Percentiles rank a stretch among this genome's conserved stretches.
phyloP scores from a whole-genome alignment of 805 yeast species.

The Yarrowia divulgata region DNA sequence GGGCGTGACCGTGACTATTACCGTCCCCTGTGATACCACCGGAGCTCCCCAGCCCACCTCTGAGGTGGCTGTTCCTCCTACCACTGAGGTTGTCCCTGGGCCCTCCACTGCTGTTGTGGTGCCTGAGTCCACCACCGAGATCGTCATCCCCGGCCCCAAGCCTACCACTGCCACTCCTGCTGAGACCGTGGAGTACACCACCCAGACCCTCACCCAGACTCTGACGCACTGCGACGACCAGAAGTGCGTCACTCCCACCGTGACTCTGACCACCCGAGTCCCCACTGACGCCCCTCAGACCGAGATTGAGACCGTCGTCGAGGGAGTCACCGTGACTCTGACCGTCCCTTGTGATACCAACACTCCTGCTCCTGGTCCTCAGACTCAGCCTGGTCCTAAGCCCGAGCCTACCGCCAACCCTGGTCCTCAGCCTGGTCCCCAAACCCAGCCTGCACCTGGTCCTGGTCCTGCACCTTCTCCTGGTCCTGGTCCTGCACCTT shows the following conservation, averaged over 20 bases:
- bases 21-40: slow-evolving; percentile 37
- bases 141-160: background rate
- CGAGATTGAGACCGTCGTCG: slow-evolving; percentile 1
- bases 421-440: slow-evolving; percentile 1
- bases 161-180: background rate
- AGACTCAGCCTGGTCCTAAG: background rate
- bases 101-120: background rate
- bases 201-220: slow-evolving; percentile 13
- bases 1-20: slow-evolving; percentile 23
- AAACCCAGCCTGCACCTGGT: background rate
- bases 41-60: slow-evolving; percentile 7
- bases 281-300: slow-evolving; percentile 24
- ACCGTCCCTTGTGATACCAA: slow-evolving; percentile 35
- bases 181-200: slow-evolving; percentile 3
- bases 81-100: background rate
- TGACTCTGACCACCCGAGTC: slow-evolving; percentile 22
- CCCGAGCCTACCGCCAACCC: background rate
- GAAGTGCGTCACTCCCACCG: slow-evolving; percentile 14
- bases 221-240: slow-evolving; percentile 17
- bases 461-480: slow-evolving; percentile 3
- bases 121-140: background rate
- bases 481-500: background rate
- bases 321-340: slow-evolving; percentile 10
- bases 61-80: background rate
- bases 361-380: slow-evolving; percentile 17